These are phyloP conservation scores for Wickerhamiella hasegawae DNA, from an alignment of 805 yeast species.

Conservation along the genomic window DNA sequence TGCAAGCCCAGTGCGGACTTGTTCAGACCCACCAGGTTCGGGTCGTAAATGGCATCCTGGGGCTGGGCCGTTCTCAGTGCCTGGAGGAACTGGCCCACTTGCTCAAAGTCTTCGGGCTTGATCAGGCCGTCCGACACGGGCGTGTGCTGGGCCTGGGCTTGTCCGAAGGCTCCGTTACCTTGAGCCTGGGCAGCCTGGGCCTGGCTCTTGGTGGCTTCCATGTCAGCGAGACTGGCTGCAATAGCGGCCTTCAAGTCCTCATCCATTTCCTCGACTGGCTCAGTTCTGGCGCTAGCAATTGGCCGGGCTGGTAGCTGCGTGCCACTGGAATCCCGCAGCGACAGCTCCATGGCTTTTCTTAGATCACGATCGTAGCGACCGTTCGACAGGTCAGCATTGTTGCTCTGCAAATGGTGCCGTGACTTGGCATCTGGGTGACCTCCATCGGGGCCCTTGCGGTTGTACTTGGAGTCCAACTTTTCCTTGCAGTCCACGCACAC, in stretches of 20 bases:
- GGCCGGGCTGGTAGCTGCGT: slow-evolving; percentile 2
- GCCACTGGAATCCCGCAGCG: slow-evolving; percentile 39
- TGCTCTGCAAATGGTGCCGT: slow-evolving; percentile 3
- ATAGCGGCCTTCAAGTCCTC: slow-evolving; percentile 89
- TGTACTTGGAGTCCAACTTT: slow-evolving; percentile 31
- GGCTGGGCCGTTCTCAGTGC: slow-evolving; percentile 11
- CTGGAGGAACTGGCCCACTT: slow-evolving; percentile 6
- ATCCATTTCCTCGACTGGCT: slow-evolving; percentile 59
- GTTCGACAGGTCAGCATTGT: slow-evolving; percentile 17
- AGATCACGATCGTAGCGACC: slow-evolving; percentile 37
- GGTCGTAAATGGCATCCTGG: slow-evolving; percentile 13
- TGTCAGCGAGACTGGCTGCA: slow-evolving; percentile 72
- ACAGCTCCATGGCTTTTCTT: slow-evolving; percentile 59
- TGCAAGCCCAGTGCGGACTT: slow-evolving; percentile 11
- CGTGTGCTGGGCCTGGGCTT: not conserved
- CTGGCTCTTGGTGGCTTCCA: slow-evolving; percentile 19
- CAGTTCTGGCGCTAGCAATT: slow-evolving; percentile 6
- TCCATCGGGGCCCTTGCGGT: slow-evolving; percentile 1
- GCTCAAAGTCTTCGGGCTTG: slow-evolving; percentile 4
- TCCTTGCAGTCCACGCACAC: slow-evolving; percentile 84
- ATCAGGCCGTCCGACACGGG: slow-evolving; percentile 2
- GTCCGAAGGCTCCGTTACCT: not conserved
- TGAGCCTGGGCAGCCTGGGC: not conserved
- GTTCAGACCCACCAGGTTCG: slow-evolving; percentile 8
- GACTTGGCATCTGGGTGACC: not conserved